Conservation (phyloP, 2,329 filamentous ascomycete genomes). For the Eutypella sp. region DNA sequence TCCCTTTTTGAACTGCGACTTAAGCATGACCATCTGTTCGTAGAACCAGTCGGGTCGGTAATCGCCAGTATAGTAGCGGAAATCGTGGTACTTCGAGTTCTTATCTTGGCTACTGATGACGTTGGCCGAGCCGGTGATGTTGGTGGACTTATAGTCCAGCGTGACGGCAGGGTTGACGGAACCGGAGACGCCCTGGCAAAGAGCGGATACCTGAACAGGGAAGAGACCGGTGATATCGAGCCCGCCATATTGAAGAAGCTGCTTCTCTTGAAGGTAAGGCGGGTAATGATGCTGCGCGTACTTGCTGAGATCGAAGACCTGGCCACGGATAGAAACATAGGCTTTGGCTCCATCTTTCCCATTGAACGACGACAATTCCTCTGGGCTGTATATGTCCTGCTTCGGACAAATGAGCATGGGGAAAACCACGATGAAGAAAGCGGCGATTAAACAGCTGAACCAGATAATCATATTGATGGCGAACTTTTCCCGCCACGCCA, state of each 20-base stretch:
- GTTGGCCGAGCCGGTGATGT: constrained; percentile 63
- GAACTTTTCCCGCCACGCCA: constrained; percentile 94
- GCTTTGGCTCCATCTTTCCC: constrained; percentile 62
- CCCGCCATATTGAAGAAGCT: constrained; percentile 77
- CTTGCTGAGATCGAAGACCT: constrained; percentile 75
- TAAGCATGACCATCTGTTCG: constrained; percentile 78
- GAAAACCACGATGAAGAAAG: constrained; percentile 89
- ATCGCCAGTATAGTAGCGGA: constrained; percentile 78
- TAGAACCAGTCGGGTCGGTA: constrained; percentile 86
- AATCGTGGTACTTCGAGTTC: constrained; percentile 86
- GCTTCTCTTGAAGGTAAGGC: constrained; percentile 52
- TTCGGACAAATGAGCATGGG: constrained; percentile 85
- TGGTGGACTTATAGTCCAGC: constrained; percentile 75
- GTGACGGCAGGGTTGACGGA: constrained; percentile 65
- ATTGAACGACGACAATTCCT: constrained; percentile 69
- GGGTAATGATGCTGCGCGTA: constrained; percentile 80
- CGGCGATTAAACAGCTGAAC: constrained; percentile 69
- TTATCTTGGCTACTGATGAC: constrained; percentile 62
- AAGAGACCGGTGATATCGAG: constrained; percentile 84
- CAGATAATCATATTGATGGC: constrained; percentile 98
- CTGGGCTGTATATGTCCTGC: constrained; percentile 78
- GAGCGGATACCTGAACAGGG: constrained; percentile 86
- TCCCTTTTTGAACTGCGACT: constrained; percentile 77
- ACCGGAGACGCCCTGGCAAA: constrained; percentile 75
- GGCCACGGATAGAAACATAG: constrained; percentile 79